Percentiles rank a stretch among this genome's conserved stretches.
phyloP scores from a whole-genome alignment of 495 filamentous ascomycete species.

The Trichoderma reesei region DNA sequence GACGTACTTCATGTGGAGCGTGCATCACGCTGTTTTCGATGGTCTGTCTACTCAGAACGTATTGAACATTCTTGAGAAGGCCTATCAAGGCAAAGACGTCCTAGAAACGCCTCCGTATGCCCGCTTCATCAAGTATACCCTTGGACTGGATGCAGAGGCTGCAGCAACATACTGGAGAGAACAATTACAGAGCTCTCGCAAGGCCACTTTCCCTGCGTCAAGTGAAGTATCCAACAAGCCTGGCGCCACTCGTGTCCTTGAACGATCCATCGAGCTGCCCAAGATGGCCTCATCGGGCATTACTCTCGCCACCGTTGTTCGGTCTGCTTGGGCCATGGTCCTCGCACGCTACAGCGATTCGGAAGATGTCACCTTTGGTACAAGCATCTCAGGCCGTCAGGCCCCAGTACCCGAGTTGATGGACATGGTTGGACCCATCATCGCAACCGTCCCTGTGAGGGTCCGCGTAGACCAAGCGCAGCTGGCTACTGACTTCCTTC shows the following conservation, averaged over 20 bases:
- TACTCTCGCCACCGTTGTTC: slow-evolving; percentile 34
- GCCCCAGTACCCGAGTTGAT: slow-evolving; percentile 36
- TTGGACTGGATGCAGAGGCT: not conserved
- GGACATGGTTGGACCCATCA: slow-evolving; percentile 42
- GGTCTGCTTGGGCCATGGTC: slow-evolving; percentile 35
- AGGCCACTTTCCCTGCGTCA: not conserved
- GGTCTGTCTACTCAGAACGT: not conserved
- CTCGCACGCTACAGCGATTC: slow-evolving; percentile 26
- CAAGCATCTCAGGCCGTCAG: slow-evolving; percentile 38
- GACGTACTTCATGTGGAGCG: slow-evolving; percentile 15
- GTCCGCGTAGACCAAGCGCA: slow-evolving; percentile 14
- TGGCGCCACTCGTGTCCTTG: not conserved
- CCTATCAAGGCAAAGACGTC: not conserved
- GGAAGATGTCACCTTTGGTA: slow-evolving; percentile 39
- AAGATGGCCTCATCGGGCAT: slow-evolving; percentile 18
- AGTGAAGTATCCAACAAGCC: not conserved
- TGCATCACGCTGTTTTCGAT: slow-evolving; percentile 14
- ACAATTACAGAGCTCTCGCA: not conserved
- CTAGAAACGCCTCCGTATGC: not conserved
- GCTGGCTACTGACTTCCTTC: slow-evolving; percentile 14
- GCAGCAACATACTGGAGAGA: slow-evolving; percentile 3
- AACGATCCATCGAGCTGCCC: not conserved
- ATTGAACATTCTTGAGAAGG: not conserved
- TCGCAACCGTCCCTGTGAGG: slow-evolving; percentile 50
- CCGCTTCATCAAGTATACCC: slow-evolving; percentile 5